These are phyloP conservation scores for Ilex asprella DNA, from an alignment of 257 asterid species.

Conservation along the genomic window DNA sequence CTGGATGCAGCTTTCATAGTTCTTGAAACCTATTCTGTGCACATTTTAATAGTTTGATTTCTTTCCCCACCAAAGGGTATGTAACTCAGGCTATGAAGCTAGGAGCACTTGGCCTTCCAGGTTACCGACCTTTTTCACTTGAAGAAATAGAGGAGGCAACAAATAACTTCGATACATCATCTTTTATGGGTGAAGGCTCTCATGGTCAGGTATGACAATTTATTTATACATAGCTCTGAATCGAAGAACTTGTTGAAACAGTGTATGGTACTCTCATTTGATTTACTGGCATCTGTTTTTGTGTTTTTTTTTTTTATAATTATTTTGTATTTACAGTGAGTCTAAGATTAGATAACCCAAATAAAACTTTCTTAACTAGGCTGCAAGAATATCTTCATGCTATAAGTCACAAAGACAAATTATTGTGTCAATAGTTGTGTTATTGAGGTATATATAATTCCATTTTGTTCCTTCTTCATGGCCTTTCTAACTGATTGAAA, in stretches of 20 bases:
- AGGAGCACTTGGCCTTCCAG: slow-evolving; percentile 66
- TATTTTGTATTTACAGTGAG: too few species aligned
- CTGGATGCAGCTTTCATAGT: too few species aligned
- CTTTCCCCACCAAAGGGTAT: slow-evolving; percentile 38
- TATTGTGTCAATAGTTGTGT: too few species aligned
- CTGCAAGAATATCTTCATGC: too few species aligned
- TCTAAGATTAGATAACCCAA: too few species aligned
- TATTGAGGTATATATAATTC: too few species aligned
- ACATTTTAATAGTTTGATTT: slow-evolving; percentile 2
- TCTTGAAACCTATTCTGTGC: too few species aligned
- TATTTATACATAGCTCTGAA: neutral
- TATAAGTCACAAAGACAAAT: too few species aligned
- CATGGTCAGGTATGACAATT: slow-evolving; percentile 53
- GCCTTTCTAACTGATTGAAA: too few species aligned
- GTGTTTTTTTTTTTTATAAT: too few species aligned
- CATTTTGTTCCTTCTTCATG: too few species aligned
- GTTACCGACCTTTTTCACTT: slow-evolving; percentile 56
- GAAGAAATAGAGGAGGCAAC: slow-evolving; percentile 86
- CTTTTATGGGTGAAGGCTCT: slow-evolving; percentile 58
- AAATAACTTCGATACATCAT: slow-evolving; percentile 52
- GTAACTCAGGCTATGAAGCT: slow-evolving; percentile 74
- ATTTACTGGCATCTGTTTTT: neutral
- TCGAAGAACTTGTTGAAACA: neutral
- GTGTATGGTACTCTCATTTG: neutral
- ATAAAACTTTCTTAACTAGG: too few species aligned